Percentiles rank a stretch among this genome's conserved stretches.
phyloP scores from a whole-genome alignment of 164 flowering plant species.

The Vitis vinifera region DNA sequence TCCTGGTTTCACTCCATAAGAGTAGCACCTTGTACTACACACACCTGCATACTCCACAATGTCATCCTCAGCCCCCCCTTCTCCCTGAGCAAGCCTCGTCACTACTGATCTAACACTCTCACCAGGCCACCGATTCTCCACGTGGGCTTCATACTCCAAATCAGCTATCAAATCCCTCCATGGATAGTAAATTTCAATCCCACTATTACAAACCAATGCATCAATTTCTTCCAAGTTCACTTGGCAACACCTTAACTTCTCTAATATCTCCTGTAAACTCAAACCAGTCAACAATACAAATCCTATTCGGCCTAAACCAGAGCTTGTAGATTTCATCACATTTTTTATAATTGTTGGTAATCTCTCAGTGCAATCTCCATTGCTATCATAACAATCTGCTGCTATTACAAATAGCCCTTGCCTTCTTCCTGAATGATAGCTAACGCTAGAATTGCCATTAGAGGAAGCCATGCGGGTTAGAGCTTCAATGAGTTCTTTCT shows the following conservation, averaged over 20 bases:
- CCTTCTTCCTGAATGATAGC: slow-evolving; percentile 59
- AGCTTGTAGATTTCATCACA: slow-evolving; percentile 35
- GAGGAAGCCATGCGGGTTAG: slow-evolving; percentile 28
- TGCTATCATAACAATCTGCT: slow-evolving; percentile 45
- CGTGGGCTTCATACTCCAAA: slow-evolving; percentile 59
- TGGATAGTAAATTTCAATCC: slow-evolving; percentile 68
- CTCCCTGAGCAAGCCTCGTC: slow-evolving; percentile 52
- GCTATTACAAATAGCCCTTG: slow-evolving; percentile 62
- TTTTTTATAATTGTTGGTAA: slow-evolving; percentile 37
- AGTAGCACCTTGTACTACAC: slow-evolving; percentile 50
- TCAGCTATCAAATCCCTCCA: slow-evolving; percentile 64
- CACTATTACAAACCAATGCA: slow-evolving; percentile 72
- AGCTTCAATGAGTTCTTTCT: slow-evolving; percentile 60
- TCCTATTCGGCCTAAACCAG: slow-evolving; percentile 42
- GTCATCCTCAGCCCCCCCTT: slow-evolving; percentile 50
- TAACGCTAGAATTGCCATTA: slow-evolving; percentile 23
- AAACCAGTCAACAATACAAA: slow-evolving; percentile 57
- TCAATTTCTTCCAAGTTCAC: slow-evolving; percentile 59
- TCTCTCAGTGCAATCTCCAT: slow-evolving; percentile 30
- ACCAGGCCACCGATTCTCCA: slow-evolving; percentile 79
- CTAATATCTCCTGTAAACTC: slow-evolving; percentile 48
- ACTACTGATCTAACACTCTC: slow-evolving; percentile 54
- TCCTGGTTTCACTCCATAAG: slow-evolving; percentile 57
- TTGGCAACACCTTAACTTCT: slow-evolving; percentile 39
- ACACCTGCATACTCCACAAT: slow-evolving; percentile 30